These are phyloP conservation scores for Magnaporthiopsis incrustans DNA, from an alignment of 2,329 filamentous ascomycete species.

Conservation along the genomic window DNA sequence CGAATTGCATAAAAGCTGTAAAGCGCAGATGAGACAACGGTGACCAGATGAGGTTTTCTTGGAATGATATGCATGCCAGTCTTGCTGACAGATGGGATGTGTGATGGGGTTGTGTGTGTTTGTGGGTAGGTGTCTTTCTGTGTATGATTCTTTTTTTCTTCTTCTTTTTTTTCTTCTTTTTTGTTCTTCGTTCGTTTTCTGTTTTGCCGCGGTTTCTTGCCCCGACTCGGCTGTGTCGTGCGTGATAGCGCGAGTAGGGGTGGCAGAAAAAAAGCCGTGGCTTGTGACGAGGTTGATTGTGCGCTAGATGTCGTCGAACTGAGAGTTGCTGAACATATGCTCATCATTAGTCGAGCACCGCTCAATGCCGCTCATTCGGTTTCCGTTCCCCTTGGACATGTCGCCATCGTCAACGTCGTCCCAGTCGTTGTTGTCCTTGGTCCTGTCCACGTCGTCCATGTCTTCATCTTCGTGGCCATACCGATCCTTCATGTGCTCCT, in stretches of 20 bases:
- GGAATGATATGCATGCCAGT: background rate
- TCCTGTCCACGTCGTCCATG: constrained; percentile 46
- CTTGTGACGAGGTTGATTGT: background rate
- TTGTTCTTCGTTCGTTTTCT: background rate
- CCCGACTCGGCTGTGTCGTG: background rate
- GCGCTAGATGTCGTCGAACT: constrained; percentile 52
- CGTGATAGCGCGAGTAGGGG: too few relatives aligned
- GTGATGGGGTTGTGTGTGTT: background rate
- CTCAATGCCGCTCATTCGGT: constrained; percentile 58
- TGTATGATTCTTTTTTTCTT: background rate
- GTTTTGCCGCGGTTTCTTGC: background rate
- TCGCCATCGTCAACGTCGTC: constrained; percentile 45
- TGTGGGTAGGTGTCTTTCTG: background rate
- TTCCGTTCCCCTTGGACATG: constrained; percentile 40
- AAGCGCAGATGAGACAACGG: background rate
- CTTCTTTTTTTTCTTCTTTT: background rate
- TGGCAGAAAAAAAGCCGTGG: background rate
- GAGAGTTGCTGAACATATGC: constrained; percentile 52
- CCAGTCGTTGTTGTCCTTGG: constrained; percentile 44
- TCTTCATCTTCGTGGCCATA: constrained; percentile 43
- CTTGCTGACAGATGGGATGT: background rate
- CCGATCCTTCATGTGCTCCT: constrained; percentile 65
- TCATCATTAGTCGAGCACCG: constrained; percentile 51
- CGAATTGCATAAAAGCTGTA: background rate
- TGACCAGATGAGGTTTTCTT: background rate